Base-by-base conservation (phyloP, 176 grass and related monocot species). In the Coix lacrymajobi region DNA sequence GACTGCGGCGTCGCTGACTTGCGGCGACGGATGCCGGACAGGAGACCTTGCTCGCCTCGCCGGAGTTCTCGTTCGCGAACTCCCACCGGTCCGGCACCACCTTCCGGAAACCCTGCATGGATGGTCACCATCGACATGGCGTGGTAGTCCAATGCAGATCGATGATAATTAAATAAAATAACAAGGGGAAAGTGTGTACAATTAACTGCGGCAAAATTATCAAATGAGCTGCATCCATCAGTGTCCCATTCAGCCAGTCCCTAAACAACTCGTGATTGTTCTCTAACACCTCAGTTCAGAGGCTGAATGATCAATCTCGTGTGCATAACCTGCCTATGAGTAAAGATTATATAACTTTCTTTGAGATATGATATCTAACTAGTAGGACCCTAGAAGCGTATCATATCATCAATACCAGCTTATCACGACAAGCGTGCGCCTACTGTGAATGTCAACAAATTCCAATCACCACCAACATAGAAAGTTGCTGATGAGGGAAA, bases 41-140 rank as follows among this genome's bases (percentile, higher is more conserved):
- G 84, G 28, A 98, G 87, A 16, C 66, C 74, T 76, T 87, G 81
- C 41, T 98, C 89, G 4, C 92, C 91, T 77, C 83, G 88, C 39
- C 90, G 88, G 75, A 98, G 66, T 93, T 93, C 11, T 95, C 91
- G 34, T 95, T 98, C 19, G 91, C 91, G 71, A 98, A 98, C 83
- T 98, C 96, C 96, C 96, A 98, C 45, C 89, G 72, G 49, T 95
- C 91, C 1, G 96, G 82, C 67, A 90, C 87, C 69, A 98, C 92
- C 78, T 98, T 98, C 66, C 87, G 92, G 60, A 98, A 98, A 24
- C 96, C 92, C 92, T 98, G 88, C 49, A 81, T 8, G 30, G 14
- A 26, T 30, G 24, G 24, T 69, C 69, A 2, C 38, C 61, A 49
- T 79, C 48, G 17, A 26, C 46, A 15, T 80, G 8, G 20, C 40